Evolutionary conservation across 441 rosid genomes (phyloP), one percentile per base, ranked within the genome.

Genomic region (Adansonia madagascariensis): DNA sequence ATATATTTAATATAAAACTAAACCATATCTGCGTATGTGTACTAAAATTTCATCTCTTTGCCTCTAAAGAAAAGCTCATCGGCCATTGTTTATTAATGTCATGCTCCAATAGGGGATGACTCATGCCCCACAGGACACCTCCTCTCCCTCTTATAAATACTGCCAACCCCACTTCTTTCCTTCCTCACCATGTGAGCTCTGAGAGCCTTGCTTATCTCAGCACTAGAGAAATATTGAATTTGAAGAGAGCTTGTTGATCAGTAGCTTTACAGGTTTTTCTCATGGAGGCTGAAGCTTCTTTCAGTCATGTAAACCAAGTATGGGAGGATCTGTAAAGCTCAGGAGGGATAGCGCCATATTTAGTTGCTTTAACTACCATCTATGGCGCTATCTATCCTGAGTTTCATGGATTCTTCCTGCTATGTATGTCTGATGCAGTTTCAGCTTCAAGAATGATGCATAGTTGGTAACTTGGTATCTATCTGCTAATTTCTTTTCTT

Each of bases 301-400:
- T 17, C 24, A 14, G 20, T 18, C 9, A 12, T 4, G 20, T 18
- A 18, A 61, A 57, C 72, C 15, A 46, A 78, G 86, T 81, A 53
- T 67, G 81, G 84, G 80, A 86, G 85, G 85, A 83, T 83, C 90
- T 71, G 82, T 85, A 80, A 87, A 90, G 85, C 94, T 89, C 91
- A 90, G 92, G 91, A 90, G 89, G 94, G 94, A 90, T 88, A 90
- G 92, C 94, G 94, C 89, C 90, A 65, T 55, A 0, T 44, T 15
- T 18, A 24, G 5, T 35, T 3, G 12, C 22, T 57, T 61, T 61
- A 35, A 62, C 22, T 52, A n/a, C 9, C 64, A 31, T 49, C 8
- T 7, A 2, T 71, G 89, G 88, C 91, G 91, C 91, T 90, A 87
- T 90, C 94, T 73, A 83, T 88, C 90, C 89, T 87, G 90, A 88